Base-by-base conservation (phyloP, 2,329 filamentous ascomycete species). In the Lachnellula willkommii region DNA sequence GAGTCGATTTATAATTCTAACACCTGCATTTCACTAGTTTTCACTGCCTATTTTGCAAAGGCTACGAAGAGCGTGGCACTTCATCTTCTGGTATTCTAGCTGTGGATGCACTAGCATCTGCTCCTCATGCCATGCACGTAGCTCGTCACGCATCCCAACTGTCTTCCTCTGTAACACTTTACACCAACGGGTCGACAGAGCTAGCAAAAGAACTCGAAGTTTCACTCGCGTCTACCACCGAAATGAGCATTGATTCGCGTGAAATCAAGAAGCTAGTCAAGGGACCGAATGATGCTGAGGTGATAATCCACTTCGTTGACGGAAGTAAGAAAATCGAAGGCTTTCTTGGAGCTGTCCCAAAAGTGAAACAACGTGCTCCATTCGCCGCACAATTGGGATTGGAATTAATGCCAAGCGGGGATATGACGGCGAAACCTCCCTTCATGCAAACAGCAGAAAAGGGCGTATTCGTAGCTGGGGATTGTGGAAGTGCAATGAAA, bases 31-130 rank as follows among this genome's bases (percentile, higher is more conserved):
- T n/a, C n/a, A n/a, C n/a, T 42, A 77, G 75, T 48, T 83, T 79
- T 60, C 80, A 83, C 61, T 84, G 81, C 60, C 73, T 84, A 1
- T 82, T 78, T 62, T 84, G 80, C 66, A 74, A 83, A 5, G 81
- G 82, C 6, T 84, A 74, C 65, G 82, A 85, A 59, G 77, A 83
- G 49, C 73, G 75, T 14, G 79, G 77, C 2, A 66, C 69, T 2
- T 62, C 69, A 0, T 75, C 75, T 0, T 73, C 72, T 0, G 79
- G 78, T 1, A 62, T 82, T 5, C 71, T 83, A 2, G 75, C 74
- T 2, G 67, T 70, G 7, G 73, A 70, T 1, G 57, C 68, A 43
- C 32, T 72, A 9, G 66, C 65, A 7, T 64, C 62, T 4, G 40
- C 69, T 0, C 56, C 66, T 7, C 65, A 71, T 45, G 68, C 74